These are phyloP conservation scores for Kazachstania viticola DNA, from an alignment of 805 yeast genomes.

Conservation along the genomic window DNA sequence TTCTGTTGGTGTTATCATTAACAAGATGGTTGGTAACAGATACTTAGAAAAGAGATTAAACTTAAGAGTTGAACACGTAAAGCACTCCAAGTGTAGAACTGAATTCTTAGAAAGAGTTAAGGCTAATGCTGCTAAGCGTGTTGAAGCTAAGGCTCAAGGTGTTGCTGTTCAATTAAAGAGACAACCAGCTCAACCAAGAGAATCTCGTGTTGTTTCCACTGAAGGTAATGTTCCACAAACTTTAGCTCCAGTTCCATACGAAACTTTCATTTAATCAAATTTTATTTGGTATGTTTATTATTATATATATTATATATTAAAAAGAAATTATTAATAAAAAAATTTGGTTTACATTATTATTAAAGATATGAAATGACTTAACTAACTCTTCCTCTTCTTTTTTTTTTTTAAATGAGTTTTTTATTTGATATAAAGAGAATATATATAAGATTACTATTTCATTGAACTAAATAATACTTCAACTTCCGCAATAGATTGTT, in stretches of 20 bases:
- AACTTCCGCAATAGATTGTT: constrained; percentile 84
- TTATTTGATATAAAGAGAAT: not conserved
- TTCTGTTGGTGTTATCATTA: constrained; percentile 93
- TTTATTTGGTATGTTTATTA: constrained; percentile 9
- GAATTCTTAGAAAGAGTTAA: constrained; percentile 98
- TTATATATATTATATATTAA: constrained; percentile 7
- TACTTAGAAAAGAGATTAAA: constrained; percentile 97
- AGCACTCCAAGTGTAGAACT: constrained; percentile 99
- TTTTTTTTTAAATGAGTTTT: not conserved
- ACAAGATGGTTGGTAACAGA: constrained; percentile 98
- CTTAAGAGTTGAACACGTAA: constrained; percentile 97
- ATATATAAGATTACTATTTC: constrained; percentile 11
- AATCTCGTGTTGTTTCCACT: constrained; percentile 72
- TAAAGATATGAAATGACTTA: too few relatives aligned
- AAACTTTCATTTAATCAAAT: constrained; percentile 95
- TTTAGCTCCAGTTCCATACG: constrained; percentile 98
- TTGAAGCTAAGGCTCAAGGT: constrained; percentile 93
- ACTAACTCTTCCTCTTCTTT: too few relatives aligned
- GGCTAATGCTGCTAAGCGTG: constrained; percentile 85
- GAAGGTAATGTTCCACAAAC: constrained; percentile 84
- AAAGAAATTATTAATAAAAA: constrained; percentile 4
- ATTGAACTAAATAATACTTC: constrained; percentile 63
- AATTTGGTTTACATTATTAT: too few relatives aligned
- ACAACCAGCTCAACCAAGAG: constrained; percentile 98
- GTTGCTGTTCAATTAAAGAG: constrained; percentile 87